Base-by-base conservation (phyloP, 352 stramenopile genomes). In the Heterotrichella gracilis region DNA sequence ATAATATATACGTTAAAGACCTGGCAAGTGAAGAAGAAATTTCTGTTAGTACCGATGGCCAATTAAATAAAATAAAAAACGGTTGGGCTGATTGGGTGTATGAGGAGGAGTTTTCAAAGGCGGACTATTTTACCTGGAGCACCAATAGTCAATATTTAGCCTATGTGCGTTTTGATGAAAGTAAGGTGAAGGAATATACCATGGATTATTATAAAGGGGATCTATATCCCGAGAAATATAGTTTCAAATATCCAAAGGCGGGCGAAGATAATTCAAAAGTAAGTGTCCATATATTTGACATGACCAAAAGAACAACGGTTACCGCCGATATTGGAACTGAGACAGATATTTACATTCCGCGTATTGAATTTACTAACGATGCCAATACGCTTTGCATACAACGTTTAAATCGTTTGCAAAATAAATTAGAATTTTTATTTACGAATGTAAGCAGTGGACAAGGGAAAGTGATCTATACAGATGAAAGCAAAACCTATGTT, bases 361-460 rank as follows among this genome's bases (percentile, higher is more conserved):
- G 32, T n/a, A 53, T 53, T 17, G 9, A 53, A n/a, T 53, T 53
- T n/a, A 53, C 32, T n/a, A 53, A 53, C n/a, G n/a, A 53, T n/a
- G 9, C 32, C 9, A 9, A 17, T 53, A n/a, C n/a, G n/a, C n/a
- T 53, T 9, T 53, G 32, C n/a, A 53, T 53, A 53, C 32, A 53
- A 53, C 32, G 32, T n/a, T n/a, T 53, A n/a, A 53, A 53, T n/a
- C 32, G 32, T 9, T n/a, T 53, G 32, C 32, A 53, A 53, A 53
- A 53, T n/a, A 53, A 53, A 53, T n/a, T 53, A n/a, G 32, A 53
- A n/a, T 53, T 17, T 53, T 53, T 53, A n/a, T 53, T 53, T 53
- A 53, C 32, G 9, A n/a, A 53, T 53, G 32, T 53, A 9, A 53
- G 9, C 9, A n/a, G 32, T 53, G 32, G 32, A 17, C 9, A 53